Evolutionary conservation across 306 rosid genomes (phyloP), one percentile per base, ranked within the genome.

Genomic region (Abrus pulchellus): DNA sequence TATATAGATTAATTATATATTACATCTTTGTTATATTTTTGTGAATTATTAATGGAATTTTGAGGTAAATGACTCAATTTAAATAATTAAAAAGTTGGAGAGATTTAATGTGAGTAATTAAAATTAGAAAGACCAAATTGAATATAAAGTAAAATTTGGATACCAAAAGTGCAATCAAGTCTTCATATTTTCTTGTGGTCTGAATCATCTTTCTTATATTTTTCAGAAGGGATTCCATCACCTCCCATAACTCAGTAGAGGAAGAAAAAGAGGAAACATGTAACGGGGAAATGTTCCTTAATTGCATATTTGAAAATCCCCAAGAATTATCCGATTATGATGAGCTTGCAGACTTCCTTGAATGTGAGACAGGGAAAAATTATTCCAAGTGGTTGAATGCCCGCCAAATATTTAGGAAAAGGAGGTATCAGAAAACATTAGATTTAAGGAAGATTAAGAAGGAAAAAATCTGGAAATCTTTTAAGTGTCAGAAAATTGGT

Each of bases 331-430:
- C 88, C 2, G 88, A 90, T 41, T 82, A 79, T 65, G 91, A 49
- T 38, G 97, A 90, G 68, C 86, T 93, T 67, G 87, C 82, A 5
- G 93, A 90, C 84, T 93, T 90, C 70, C 40, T 93, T 3, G 92
- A 76, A 72, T 93, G 93, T 73, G 72, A 81, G 83, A 72, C 41
- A 34, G 89, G 88, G 59, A 91, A 87, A 82, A 86, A 93, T 85
- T 95, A 95, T 72, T 30, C 65, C 64, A 60, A 52, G 33, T 95
- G 93, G 95, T 74, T 89, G 91, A 90, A 83, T 76, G 76, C 68
- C 30, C 87, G 84, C 52, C 33, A 76, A 69, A 78, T 29, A 71
- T 85, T 55, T 74, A 87, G 88, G 33, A 72, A n/a, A 71, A 43
- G 83, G 88, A 93, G 56, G 82, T 8, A n/a, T 9, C 14, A 80